Evolutionary conservation across 2,329 filamentous ascomycete genomes (phyloP).

Genomic region (Penicillium oxalicum): DNA sequence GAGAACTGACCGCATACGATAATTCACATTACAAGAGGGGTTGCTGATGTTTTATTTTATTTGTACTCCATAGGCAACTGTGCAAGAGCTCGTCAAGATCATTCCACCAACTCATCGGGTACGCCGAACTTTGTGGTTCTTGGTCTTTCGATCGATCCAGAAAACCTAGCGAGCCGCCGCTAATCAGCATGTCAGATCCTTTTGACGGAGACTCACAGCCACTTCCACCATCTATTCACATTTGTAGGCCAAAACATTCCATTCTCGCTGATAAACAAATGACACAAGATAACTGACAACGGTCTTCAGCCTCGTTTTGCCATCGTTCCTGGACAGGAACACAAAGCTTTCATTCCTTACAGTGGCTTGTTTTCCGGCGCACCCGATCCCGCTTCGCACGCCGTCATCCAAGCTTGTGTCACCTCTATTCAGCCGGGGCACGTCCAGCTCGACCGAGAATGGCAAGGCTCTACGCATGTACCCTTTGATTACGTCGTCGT

Average conservation of each 20-base stretch:
- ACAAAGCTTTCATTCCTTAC: constrained; percentile 35
- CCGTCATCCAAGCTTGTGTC: constrained; percentile 29
- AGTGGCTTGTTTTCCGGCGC: constrained; percentile 24
- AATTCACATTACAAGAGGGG: background rate
- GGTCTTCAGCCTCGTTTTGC: constrained; percentile 29
- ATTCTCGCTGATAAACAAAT: background rate
- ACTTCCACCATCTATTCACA: constrained; percentile 34
- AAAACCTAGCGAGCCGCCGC: no score
- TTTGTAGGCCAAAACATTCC: constrained; percentile 22
- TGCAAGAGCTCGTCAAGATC: constrained; percentile 31
- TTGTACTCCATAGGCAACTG: constrained; percentile 19
- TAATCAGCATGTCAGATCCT: constrained; percentile 19
- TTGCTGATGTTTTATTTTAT: constrained; percentile 4
- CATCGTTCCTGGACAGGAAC: constrained; percentile 31
- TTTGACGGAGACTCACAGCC: constrained; percentile 31
- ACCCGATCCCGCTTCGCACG: constrained; percentile 20
- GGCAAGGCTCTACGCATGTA: constrained; percentile 28
- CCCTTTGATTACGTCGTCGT: constrained; percentile 31
- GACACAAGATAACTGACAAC: background rate
- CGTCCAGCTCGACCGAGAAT: constrained; percentile 31
- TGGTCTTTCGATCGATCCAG: no score
- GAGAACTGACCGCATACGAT: background rate
- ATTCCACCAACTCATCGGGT: constrained; percentile 33
- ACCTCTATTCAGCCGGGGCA: constrained; percentile 24
- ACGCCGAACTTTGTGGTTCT: background rate